phyloP scores from a whole-genome alignment of 2,329 filamentous ascomycete genomes.

The Hawksworthiomyces lignivorus region DNA sequence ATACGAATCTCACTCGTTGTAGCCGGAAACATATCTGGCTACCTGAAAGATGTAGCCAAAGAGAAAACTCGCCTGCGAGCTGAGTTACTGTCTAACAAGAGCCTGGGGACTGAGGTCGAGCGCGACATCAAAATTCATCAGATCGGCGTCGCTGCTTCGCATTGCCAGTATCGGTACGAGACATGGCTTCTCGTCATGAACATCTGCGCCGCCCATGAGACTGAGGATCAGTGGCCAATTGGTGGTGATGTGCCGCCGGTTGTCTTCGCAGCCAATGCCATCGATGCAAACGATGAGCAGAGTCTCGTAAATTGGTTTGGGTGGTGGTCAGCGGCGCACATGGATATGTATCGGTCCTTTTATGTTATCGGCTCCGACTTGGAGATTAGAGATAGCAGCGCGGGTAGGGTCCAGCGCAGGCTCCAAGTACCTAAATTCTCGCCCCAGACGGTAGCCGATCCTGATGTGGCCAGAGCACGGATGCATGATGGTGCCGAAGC shows the following conservation, averaged over 20 bases:
- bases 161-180: conserved; percentile 16
- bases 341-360: conserved; percentile 47
- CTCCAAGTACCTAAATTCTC: conserved; percentile 31
- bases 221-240: conserved; percentile 8
- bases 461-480: conserved; percentile 23
- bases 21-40: conserved; percentile 27
- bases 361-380: conserved; percentile 43
- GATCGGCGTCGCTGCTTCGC: conserved; percentile 19
- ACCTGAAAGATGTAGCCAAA: conserved; percentile 26
- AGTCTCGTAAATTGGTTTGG: conserved; percentile 57
- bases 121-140: conserved; percentile 20
- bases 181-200: conserved; percentile 15
- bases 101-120: conserved; percentile 11
- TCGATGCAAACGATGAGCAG: conserved; percentile 54
- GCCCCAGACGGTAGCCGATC: conserved; percentile 26
- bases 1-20: conserved; percentile 25
- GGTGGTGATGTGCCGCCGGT: conserved; percentile 22
- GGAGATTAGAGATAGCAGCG: neutral
- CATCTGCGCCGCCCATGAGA: conserved; percentile 20
- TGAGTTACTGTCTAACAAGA: conserved; percentile 12
- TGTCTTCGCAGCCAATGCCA: conserved; percentile 36
- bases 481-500: neutral
- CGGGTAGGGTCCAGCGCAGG: conserved; percentile 20
- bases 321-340: conserved; percentile 43
- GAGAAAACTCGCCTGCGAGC: conserved; percentile 24